A percentile compares a stretch with the other conserved stretches of the same genome.
phyloP scores from a whole-genome alignment of 139 green algal species.

The Coelastrella sp. region DNA sequence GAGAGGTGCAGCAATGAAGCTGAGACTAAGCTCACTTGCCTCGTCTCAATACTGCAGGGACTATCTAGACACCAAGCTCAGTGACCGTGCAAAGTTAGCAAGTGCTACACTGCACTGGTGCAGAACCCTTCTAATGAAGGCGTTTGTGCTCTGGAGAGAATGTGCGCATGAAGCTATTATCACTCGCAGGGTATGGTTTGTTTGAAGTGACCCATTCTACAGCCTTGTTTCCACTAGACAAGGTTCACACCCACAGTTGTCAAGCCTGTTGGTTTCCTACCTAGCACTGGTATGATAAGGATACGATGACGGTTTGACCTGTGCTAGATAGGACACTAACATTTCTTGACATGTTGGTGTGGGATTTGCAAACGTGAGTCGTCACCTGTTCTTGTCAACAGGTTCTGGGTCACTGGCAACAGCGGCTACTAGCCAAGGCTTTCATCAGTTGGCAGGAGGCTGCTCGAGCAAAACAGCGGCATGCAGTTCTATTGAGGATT shows the following conservation, averaged over 20 bases:
- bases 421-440: not conserved
- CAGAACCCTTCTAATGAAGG: not conserved
- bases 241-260: not conserved
- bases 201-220: no score
- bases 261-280: not conserved
- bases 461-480: not conserved
- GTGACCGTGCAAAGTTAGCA: not conserved
- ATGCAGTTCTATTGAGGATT: not conserved
- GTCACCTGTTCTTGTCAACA: not conserved
- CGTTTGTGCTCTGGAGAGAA: not conserved
- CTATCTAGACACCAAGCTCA: not conserved
- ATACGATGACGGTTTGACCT: no score
- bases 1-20: no score
- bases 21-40: no score
- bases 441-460: conserved; percentile 2
- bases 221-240: not conserved
- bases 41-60: conserved; percentile 33
- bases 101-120: not conserved
- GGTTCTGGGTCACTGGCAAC: conserved; percentile 13
- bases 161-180: not conserved
- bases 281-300: no score
- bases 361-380: no score
- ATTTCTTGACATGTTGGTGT: no score
- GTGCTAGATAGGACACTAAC: not conserved
- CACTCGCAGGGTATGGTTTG: not conserved